Conservation (phyloP, 306 rosid species). For the Trichosanthes truncata region DNA sequence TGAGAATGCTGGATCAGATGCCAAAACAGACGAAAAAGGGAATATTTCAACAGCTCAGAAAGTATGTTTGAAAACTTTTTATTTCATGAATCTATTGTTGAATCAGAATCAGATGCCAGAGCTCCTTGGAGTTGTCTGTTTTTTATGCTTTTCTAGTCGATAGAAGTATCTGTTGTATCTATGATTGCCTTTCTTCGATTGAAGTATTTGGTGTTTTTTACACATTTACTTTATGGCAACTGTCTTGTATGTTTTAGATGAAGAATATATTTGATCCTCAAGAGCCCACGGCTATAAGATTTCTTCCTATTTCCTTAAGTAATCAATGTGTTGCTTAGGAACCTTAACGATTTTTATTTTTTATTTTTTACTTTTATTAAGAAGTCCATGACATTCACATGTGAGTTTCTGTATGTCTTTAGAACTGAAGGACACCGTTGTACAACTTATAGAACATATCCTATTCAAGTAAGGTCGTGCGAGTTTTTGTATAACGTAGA, state of each 20-base stretch:
- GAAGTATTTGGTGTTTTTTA: neutral
- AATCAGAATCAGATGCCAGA: neutral
- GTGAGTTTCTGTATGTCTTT: neutral
- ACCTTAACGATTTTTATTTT: neutral
- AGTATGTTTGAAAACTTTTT: slow-evolving; percentile 29
- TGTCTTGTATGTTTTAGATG: neutral
- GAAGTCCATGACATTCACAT: neutral
- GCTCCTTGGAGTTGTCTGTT: neutral
- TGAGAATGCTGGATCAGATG: slow-evolving; percentile 20
- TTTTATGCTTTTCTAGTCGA: neutral
- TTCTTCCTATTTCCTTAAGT: neutral
- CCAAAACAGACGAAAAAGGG: slow-evolving; percentile 15
- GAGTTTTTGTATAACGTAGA: neutral
- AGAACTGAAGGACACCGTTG: neutral
- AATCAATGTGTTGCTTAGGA: neutral
- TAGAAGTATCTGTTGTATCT: neutral
- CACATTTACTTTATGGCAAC: neutral
- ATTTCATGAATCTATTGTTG: neutral
- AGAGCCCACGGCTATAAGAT: neutral
- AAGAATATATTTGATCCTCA: neutral
- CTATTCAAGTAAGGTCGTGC: neutral
- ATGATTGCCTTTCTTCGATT: neutral
- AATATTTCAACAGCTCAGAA: slow-evolving; percentile 14
- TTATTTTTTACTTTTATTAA: too few species aligned
- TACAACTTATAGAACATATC: neutral